A percentile compares a stretch with the other conserved stretches of the same genome.
These are phyloP conservation scores for Emergomyces orientalis DNA, from an alignment of 2,329 filamentous ascomycete species.

Conservation along the genomic window DNA sequence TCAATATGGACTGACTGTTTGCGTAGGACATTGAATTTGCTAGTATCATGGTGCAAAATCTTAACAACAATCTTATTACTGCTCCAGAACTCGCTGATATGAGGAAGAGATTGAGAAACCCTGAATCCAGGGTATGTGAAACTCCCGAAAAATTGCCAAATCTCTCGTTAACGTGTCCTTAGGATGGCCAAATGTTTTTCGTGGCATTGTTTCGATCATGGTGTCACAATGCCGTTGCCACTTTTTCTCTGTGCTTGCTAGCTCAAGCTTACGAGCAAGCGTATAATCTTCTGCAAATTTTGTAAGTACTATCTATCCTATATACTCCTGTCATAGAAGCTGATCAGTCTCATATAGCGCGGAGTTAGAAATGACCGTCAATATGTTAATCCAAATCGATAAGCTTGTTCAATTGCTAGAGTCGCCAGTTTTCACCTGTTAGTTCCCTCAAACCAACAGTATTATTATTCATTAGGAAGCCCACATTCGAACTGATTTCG, in stretches of 20 bases:
- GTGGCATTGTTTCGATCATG: conserved; percentile 89
- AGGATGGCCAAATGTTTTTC: conserved; percentile 94
- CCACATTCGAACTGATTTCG: conserved; percentile 15
- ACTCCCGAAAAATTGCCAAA: not conserved
- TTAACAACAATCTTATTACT: conserved; percentile 98
- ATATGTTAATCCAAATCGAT: conserved; percentile 97
- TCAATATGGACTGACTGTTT: conserved; percentile 10
- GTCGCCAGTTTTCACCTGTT: conserved; percentile 95
- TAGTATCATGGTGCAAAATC: conserved; percentile 98
- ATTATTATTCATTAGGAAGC: not conserved
- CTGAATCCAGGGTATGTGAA: conserved; percentile 67
- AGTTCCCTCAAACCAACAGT: conserved; percentile 24
- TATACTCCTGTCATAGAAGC: not conserved
- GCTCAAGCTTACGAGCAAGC: conserved; percentile 98
- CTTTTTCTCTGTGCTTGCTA: conserved; percentile 88
- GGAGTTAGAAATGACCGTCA: conserved; percentile 97
- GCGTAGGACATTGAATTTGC: conserved; percentile 81
- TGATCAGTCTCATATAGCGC: conserved; percentile 50
- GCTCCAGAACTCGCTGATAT: conserved; percentile 88
- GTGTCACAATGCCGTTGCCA: conserved; percentile 97
- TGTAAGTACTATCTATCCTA: conserved; percentile 50
- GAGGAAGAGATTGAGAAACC: conserved; percentile 76
- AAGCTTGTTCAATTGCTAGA: conserved; percentile 95
- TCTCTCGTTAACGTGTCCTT: conserved; percentile 16
- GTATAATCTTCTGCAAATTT: conserved; percentile 90